phyloP scores from a whole-genome alignment of 495 filamentous ascomycete species.

The Aspergillus sclerotiicarbonarius region DNA sequence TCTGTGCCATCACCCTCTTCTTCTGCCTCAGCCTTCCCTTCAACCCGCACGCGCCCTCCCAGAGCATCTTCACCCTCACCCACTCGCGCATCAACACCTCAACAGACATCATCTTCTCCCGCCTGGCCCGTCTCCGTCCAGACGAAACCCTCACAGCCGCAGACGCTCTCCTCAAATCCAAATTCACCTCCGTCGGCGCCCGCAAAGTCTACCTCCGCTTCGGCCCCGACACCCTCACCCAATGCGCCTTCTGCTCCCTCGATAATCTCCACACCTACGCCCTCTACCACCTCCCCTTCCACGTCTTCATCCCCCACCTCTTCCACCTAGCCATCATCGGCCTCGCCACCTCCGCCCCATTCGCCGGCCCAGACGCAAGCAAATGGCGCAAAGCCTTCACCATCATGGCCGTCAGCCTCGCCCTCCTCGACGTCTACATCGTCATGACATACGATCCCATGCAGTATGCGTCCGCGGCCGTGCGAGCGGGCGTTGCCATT shows the following conservation, averaged over 20 bases:
- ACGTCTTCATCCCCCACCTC: conserved; percentile 72
- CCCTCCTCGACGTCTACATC: conserved; percentile 62
- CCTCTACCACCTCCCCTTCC: conserved; percentile 72
- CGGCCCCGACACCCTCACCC: conserved; percentile 67
- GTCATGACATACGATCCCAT: conserved; percentile 61
- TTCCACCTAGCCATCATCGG: conserved; percentile 69
- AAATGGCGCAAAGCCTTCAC: conserved; percentile 71
- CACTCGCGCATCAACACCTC: conserved; percentile 80
- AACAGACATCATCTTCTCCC: conserved; percentile 79
- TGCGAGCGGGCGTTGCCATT: conserved; percentile 34
- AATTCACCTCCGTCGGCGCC: conserved; percentile 66
- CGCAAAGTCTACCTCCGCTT: conserved; percentile 79
- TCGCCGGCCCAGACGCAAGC: conserved; percentile 55
- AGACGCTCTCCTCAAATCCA: conserved; percentile 63
- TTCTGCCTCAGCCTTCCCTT: conserved; percentile 68
- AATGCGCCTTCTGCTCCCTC: conserved; percentile 79
- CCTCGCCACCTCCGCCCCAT: conserved; percentile 54
- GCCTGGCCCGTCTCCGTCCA: conserved; percentile 63
- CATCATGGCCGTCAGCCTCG: conserved; percentile 58
- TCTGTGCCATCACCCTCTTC: conserved; percentile 53
- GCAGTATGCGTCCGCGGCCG: conserved; percentile 38
- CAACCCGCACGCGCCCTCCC: conserved; percentile 52
- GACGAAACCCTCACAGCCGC: conserved; percentile 49
- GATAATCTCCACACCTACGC: conserved; percentile 72
- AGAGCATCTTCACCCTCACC: conserved; percentile 79